Conservation (phyloP, 345 rosid species). For the Turritis glabra region DNA sequence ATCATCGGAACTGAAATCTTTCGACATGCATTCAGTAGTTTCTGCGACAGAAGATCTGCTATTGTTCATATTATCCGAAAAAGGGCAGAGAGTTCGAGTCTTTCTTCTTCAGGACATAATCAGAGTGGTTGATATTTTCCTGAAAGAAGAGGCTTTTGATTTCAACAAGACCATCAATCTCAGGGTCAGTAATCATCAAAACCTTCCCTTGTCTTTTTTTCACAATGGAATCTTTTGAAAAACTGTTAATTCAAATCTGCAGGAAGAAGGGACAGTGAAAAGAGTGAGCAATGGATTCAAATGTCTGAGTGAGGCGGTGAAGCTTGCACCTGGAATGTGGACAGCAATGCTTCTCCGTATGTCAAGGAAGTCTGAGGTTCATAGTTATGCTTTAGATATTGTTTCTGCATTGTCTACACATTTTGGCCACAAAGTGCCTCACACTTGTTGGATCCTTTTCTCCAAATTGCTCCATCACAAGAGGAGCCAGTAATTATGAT, state of each 20-base stretch:
- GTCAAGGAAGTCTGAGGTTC: conserved; percentile 61
- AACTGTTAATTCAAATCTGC: background rate
- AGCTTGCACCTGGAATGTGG: conserved; percentile 84
- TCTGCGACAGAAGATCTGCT: conserved; percentile 91
- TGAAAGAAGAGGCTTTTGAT: conserved; percentile 51
- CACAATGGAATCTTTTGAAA: background rate
- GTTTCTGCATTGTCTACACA: conserved; percentile 53
- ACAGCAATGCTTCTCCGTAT: conserved; percentile 68
- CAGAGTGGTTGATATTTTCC: conserved; percentile 58
- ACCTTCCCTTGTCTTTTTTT: background rate
- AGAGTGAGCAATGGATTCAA: conserved; percentile 63
- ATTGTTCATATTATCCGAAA: conserved; percentile 73
- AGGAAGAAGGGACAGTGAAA: conserved; percentile 49
- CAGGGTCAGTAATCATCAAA: background rate
- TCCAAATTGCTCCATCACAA: conserved; percentile 58
- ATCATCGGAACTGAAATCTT: conserved; percentile 68
- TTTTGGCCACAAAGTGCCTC: conserved; percentile 54
- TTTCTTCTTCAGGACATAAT: conserved; percentile 80
- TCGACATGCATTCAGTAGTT: conserved; percentile 83
- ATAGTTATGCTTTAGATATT: conserved; percentile 54
- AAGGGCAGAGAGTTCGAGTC: conserved; percentile 77
- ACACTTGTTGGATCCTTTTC: conserved; percentile 56
- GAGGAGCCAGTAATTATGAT: background rate
- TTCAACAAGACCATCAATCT: conserved; percentile 28
- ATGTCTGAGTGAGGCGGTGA: conserved; percentile 58